Conservation (phyloP, 2,329 filamentous ascomycete genomes). For the Pyricularia grisea region DNA sequence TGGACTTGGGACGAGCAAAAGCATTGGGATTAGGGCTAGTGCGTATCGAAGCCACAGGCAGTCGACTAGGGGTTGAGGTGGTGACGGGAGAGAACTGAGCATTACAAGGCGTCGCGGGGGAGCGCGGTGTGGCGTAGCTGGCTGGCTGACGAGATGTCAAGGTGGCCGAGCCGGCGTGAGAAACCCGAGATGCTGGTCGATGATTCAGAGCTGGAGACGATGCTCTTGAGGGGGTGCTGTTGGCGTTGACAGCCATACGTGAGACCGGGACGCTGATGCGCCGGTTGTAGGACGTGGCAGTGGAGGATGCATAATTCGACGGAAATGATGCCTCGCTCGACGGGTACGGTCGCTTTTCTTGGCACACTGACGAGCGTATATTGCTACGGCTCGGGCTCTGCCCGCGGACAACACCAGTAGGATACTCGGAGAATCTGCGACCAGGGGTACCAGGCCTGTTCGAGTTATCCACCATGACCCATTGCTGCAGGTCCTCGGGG, state of each 20-base stretch:
- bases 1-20: not conserved
- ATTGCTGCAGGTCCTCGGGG: conserved; percentile 50
- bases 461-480: conserved; percentile 55
- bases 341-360: not conserved
- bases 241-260: conserved; percentile 16
- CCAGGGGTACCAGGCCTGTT: not conserved
- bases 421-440: not conserved
- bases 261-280: conserved; percentile 35
- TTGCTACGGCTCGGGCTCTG: conserved; percentile 5
- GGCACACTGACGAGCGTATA: conserved; percentile 6
- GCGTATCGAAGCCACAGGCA: conserved; percentile 23
- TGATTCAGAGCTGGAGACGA: conserved; percentile 12
- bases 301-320: conserved; percentile 2
- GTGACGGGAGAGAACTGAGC: conserved; percentile 18
- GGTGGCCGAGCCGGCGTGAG: conserved; percentile 34
- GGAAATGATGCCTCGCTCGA: conserved; percentile 2
- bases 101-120: conserved; percentile 17
- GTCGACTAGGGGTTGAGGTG: conserved; percentile 30
- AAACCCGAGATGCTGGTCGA: conserved; percentile 25
- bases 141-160: conserved; percentile 34
- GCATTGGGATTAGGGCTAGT: not conserved
- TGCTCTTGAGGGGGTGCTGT: not conserved
- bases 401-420: conserved; percentile 10
- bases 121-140: conserved; percentile 42
- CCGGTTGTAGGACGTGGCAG: conserved; percentile 18